Percentiles rank a stretch among this genome's conserved stretches.
Conservation (phyloP, 179 eudicot species). For the Patellifolia procumbens region DNA sequence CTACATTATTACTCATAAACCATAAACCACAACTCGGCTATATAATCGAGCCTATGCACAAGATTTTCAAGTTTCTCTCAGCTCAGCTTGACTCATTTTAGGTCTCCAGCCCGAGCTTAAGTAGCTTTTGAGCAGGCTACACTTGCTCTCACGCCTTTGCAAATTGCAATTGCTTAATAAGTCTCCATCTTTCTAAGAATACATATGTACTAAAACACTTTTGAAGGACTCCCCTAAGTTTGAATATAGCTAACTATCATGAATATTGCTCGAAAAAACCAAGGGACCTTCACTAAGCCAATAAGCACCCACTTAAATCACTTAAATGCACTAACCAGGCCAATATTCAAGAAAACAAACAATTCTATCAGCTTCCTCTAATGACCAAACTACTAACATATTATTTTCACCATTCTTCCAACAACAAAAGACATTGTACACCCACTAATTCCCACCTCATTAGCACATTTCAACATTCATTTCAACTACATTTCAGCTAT, state of each 20-base stretch:
- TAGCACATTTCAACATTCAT: background rate
- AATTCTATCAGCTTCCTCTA: background rate
- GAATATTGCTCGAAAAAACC: slow-evolving; percentile 11
- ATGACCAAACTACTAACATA: background rate
- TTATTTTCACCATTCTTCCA: background rate
- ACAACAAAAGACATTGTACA: background rate
- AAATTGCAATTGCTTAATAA: no score
- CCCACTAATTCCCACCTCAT: background rate
- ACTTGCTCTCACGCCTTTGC: no score
- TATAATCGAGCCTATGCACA: background rate
- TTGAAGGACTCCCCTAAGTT: background rate
- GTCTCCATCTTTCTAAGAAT: no score
- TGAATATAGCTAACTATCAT: background rate
- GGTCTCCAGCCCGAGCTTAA: no score
- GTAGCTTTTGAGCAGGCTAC: no score
- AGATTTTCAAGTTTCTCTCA: background rate
- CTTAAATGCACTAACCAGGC: background rate
- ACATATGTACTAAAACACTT: background rate
- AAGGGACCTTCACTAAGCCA: background rate
- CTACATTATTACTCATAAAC: background rate
- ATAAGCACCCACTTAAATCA: slow-evolving; percentile 6
- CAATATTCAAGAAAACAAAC: background rate
- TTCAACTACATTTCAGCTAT: slow-evolving; percentile 10
- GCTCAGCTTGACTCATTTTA: no score
- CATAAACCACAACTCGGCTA: background rate